Conservation (phyloP, 1,284 basidiomycete species). For the Ustanciosporium gigantosporum region DNA sequence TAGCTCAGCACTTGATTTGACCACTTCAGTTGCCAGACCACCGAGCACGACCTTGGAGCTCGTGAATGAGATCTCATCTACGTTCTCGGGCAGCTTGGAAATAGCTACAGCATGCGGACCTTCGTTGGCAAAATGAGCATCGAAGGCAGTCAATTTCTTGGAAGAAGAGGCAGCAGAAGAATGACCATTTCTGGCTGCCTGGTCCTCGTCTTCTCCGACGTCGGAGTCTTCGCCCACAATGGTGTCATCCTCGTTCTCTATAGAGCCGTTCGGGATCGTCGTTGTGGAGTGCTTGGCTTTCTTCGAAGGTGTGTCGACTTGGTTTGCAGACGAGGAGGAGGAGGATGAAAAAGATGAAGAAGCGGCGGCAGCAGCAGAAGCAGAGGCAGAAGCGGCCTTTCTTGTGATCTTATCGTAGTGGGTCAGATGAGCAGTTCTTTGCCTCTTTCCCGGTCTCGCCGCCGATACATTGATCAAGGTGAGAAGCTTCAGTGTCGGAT, state of each 20-base stretch:
- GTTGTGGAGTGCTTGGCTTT: background rate
- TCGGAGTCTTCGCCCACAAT: conserved; percentile 31
- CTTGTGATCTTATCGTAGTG: conserved; percentile 31
- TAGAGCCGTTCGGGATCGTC: background rate
- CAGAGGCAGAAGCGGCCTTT: conserved; percentile 26
- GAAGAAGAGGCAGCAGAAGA: background rate
- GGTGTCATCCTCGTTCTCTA: background rate
- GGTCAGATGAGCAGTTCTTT: conserved; percentile 45
- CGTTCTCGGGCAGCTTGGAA: conserved; percentile 23
- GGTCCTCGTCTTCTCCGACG: conserved; percentile 24
- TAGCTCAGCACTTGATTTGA: conserved; percentile 14
- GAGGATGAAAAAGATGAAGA: conserved; percentile 4
- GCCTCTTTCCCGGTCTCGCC: conserved; percentile 64
- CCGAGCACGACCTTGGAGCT: conserved; percentile 14
- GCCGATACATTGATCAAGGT: conserved; percentile 94
- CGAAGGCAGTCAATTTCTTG: conserved; percentile 30
- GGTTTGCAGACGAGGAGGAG: background rate
- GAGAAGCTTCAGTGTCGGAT: conserved; percentile 67
- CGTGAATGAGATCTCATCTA: conserved; percentile 20
- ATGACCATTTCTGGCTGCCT: background rate
- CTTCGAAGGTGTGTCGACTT: conserved; percentile 2
- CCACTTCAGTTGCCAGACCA: conserved; percentile 15
- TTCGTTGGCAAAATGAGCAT: conserved; percentile 38
- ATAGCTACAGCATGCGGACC: conserved; percentile 33
- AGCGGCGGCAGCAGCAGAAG: conserved; percentile 8